Evolutionary conservation across 108 stramenopile species (phyloP).

Genomic region (Phaeodactylum tricornutum): DNA sequence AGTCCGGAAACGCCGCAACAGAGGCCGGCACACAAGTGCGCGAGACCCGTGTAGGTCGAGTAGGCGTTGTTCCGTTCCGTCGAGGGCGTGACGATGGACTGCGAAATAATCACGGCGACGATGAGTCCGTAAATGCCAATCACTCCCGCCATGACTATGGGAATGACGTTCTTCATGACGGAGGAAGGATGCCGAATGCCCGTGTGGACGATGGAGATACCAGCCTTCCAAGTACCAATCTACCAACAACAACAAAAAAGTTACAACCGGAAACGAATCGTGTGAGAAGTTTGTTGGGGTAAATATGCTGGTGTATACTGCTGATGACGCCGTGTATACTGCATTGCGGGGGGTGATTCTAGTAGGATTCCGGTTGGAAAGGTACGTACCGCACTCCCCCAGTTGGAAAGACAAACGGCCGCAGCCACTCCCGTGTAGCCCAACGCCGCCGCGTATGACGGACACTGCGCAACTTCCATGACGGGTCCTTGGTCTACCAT

Average conservation of each 20-base stretch:
- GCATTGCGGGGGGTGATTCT: not conserved
- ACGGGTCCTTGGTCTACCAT: conserved; percentile 33
- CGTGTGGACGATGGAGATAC: conserved; percentile 62
- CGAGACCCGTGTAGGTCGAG: conserved; percentile 70
- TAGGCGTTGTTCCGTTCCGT: conserved; percentile 59
- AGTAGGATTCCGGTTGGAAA: no score
- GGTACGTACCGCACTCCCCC: conserved; percentile 71
- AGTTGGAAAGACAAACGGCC: conserved; percentile 62
- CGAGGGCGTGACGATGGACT: conserved; percentile 50
- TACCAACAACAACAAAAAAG: conserved; percentile 8
- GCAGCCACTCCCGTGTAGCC: conserved; percentile 73
- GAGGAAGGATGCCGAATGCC: conserved; percentile 77
- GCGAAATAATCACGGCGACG: conserved; percentile 73
- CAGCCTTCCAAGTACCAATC: conserved; percentile 88
- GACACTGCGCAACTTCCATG: conserved; percentile 46
- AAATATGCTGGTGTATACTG: not conserved
- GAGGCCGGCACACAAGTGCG: conserved; percentile 73
- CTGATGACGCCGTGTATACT: conserved; percentile 1
- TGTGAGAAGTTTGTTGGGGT: not conserved
- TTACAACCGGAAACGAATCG: no score
- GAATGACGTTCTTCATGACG: conserved; percentile 87
- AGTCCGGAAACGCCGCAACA: conserved; percentile 72
- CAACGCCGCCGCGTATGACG: conserved; percentile 58
- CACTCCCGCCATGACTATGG: conserved; percentile 88
- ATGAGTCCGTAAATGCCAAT: conserved; percentile 87